Evolutionary conservation across 2,329 filamentous ascomycete species (phyloP), one percentile per base, ranked within the genome.

Genomic region (Plenodomus lindquistii): DNA sequence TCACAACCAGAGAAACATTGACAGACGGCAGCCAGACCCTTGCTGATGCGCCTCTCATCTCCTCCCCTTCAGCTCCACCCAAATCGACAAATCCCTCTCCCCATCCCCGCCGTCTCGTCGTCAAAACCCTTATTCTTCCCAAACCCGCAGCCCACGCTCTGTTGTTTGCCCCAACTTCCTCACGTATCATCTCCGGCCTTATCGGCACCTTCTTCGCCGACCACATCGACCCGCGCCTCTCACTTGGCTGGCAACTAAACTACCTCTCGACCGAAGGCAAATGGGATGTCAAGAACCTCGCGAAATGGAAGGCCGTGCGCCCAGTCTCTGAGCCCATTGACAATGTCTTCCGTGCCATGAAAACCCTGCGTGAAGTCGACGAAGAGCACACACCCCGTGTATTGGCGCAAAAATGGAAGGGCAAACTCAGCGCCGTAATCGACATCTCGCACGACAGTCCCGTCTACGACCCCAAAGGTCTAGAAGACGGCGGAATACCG

Each of bases 201-300:
- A 86, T 97, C 43, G 88, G 91, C 50, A 86, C 89, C 54, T 97
- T 97, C 64, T 80, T 97, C 21, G 79, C 84, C 16, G 79, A 81
- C 2, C 82, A 91, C 62, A 80, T 97, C 44, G 92, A 92, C 9
- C 81, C 85, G 9, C 85, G 91, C 8, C 81, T 97, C 13, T 89
- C 85, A 1, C 83, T 93, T 21, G 89, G 87, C 37, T 97, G 93
- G 92, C 93, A 97, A 72, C 79, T 97, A 15, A 88, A 93, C 62
- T 87, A 94, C 63, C 83, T 97, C 19, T 90, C 88, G 2, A 90
- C 88, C 1, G 89, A 91, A 59, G 92, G 92, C 2, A 97, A 97
- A 75, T 97, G 93, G 93, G 93, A 97, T 66, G 91, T 97, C 59
- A 97, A 97, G 75, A 97, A 97, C 65, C 79, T 97, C 10, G 85